Percentiles rank a stretch among this genome's conserved stretches.
These are phyloP conservation scores for Ceratocystis alfenasii DNA, from an alignment of 2,329 filamentous ascomycete genomes.

Conservation along the genomic window DNA sequence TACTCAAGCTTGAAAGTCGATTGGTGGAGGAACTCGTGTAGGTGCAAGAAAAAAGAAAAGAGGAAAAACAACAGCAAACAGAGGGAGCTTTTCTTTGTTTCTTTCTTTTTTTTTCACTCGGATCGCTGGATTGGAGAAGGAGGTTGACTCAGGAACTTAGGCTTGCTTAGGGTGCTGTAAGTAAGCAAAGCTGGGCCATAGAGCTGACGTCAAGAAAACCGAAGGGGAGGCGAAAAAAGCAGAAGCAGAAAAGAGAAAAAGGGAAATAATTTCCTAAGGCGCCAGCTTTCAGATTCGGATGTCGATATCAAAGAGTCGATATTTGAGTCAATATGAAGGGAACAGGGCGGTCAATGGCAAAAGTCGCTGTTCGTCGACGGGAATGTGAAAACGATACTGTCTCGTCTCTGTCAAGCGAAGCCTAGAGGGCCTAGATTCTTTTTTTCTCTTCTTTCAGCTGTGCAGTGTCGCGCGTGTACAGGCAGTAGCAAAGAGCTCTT, in stretches of 20 bases:
- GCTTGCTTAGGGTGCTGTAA: not conserved
- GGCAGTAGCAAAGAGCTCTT: not conserved
- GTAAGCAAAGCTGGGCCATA: not conserved
- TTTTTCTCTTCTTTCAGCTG: not conserved
- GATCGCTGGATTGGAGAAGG: not conserved
- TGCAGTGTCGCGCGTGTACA: not conserved
- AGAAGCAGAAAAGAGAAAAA: not conserved
- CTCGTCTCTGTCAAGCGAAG: not conserved
- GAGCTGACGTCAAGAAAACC: not conserved
- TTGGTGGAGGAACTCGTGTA: constrained; percentile 4
- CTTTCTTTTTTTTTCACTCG: not conserved
- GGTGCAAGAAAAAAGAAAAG: not conserved
- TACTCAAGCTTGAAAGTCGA: not conserved
- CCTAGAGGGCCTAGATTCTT: not conserved
- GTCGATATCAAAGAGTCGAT: not conserved
- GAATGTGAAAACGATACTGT: not conserved
- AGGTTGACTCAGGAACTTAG: not conserved
- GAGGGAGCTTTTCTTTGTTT: not conserved
- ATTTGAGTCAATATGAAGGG: constrained; percentile 2
- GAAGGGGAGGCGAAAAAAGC: not conserved
- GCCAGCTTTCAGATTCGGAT: not conserved
- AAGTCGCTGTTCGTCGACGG: not conserved
- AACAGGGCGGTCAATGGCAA: not conserved
- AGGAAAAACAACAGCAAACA: not conserved
- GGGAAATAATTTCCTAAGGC: not conserved